Conservation (phyloP, 371 early-diverging fungal species). For the Mucor indicus region DNA sequence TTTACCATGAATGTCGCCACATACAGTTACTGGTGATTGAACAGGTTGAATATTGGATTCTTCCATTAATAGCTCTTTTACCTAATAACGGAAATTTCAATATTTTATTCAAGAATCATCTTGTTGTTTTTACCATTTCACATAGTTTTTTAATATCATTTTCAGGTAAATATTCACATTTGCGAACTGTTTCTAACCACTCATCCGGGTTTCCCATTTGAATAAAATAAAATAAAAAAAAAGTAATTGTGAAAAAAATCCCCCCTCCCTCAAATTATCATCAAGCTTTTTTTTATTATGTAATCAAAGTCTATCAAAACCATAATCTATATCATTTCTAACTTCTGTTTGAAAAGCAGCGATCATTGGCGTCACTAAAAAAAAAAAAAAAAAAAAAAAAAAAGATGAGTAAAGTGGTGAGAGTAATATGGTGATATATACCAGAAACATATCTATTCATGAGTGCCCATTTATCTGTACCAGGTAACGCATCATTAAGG, state of each 20-base stretch:
- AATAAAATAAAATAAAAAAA: too few species aligned
- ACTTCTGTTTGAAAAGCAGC: constrained; percentile 24
- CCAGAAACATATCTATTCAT: constrained; percentile 37
- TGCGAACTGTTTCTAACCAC: constrained; percentile 52
- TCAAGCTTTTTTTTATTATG: too few species aligned
- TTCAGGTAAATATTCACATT: constrained; percentile 92
- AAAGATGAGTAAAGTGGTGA: background rate
- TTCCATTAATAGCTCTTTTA: constrained; percentile 92
- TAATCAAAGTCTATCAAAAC: constrained; percentile 19
- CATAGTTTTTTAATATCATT: constrained; percentile 93
- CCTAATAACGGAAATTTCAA: constrained; percentile 46
- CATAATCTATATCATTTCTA: constrained; percentile 16
- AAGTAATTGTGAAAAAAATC: too few species aligned
- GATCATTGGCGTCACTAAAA: constrained; percentile 35
- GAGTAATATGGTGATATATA: background rate
- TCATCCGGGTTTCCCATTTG: constrained; percentile 67
- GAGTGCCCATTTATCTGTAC: constrained; percentile 42
- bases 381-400: background rate
- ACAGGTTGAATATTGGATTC: constrained; percentile 97
- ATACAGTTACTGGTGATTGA: constrained; percentile 96
- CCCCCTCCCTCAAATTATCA: too few species aligned
- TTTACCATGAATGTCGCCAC: constrained; percentile 98
- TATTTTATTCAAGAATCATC: background rate
- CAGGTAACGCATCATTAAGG: constrained; percentile 19
- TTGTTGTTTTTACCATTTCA: constrained; percentile 65